Base-by-base conservation (phyloP, 176 grass and related monocot species). In the Chloris gayana region DNA sequence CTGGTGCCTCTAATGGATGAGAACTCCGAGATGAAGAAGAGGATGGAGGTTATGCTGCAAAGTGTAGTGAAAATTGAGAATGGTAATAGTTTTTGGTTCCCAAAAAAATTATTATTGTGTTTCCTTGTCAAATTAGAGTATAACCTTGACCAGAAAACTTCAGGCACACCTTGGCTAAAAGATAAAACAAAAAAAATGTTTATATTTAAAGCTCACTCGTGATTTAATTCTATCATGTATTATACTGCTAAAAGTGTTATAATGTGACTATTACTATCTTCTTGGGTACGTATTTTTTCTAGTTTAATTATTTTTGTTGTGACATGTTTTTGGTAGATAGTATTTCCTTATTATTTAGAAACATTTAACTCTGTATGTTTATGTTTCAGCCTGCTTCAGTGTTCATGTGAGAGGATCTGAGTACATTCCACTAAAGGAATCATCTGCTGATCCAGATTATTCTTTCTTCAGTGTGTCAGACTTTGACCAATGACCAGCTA, bases 1-100 rank as follows among this genome's bases (percentile, higher is more conserved):
- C n/a, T n/a, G n/a, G n/a, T n/a, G n/a, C 92, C 92, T 85, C 74
- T 91, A 73, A 98, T 98, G 95, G 95, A 98, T 87, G 92, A 98
- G 41, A 92, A 89, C 76, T 80, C 4, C 54, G 95, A 98, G 81
- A 95, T 98, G 95, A 98, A 98, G 90, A 98, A 98, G 88, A 98
- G 95, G 87, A 98, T 95, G 95, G 95, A 98, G 86, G 81, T 82
- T 57, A 95, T 98, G 95, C 90, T 91, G 64, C 95, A 98, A 83
- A 98, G 95, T 42, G 83, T 89, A 31, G 90, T 95, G 50, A 98
- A 98, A 90, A 98, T 98, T 86, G 95, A 98, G 86, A 98, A 98
- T 84, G 95, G 95, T 98, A 98, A 34, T 45, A 74, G 30, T 88
- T n/a, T 74, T 64, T 79, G 35, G 31, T 77, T 38, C 38, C 33